phyloP scores from a whole-genome alignment of 208 protist species.

The Novymonas esmeraldas region DNA sequence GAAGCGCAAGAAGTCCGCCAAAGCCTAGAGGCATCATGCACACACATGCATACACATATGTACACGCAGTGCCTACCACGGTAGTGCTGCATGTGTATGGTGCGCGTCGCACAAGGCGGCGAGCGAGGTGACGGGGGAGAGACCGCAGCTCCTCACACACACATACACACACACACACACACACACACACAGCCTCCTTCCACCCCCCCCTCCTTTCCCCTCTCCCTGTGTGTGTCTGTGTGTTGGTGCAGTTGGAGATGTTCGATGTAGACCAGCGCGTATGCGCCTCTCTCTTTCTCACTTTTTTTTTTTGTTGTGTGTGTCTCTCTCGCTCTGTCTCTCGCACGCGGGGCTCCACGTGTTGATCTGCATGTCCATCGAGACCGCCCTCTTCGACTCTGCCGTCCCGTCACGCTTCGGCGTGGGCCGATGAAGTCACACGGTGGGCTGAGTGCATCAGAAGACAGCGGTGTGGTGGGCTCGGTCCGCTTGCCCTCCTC shows the following conservation, averaged over 20 bases:
- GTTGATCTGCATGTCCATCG: too few species aligned
- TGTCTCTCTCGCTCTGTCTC: background rate
- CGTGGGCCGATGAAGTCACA: too few species aligned
- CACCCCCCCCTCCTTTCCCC: background rate
- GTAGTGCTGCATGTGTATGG: background rate
- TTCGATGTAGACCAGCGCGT: background rate
- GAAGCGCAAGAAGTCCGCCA: conserved; percentile 24
- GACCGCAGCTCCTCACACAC: background rate
- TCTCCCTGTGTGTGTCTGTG: too few species aligned
- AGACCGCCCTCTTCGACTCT: too few species aligned
- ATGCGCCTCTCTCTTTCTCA: background rate
- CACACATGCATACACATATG: background rate
- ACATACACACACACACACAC: conserved; percentile 2
- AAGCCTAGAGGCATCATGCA: conserved; percentile 2
- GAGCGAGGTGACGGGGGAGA: too few species aligned
- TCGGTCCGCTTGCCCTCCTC: too few species aligned
- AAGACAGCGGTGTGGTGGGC: too few species aligned
- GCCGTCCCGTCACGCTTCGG: too few species aligned
- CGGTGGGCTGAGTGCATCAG: too few species aligned
- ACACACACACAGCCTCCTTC: background rate
- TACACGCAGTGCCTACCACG: background rate
- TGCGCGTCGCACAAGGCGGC: too few species aligned
- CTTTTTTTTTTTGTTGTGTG: background rate
- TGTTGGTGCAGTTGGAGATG: too few species aligned
- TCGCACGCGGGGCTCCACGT: too few species aligned